Conservation (phyloP, 169 alveolate genomes). For the Eimeria mitis region DNA sequence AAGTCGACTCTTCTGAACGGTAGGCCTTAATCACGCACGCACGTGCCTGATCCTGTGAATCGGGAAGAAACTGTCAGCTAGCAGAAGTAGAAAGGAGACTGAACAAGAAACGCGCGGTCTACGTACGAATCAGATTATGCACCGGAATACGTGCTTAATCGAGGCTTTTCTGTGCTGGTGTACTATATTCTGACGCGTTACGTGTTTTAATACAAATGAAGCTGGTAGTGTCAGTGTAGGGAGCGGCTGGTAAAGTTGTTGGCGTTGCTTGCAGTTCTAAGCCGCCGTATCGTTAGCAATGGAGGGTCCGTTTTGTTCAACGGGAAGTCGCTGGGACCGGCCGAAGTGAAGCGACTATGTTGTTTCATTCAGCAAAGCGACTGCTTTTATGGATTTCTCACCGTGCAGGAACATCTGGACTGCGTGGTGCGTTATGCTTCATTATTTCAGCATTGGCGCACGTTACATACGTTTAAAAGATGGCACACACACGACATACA, state of each 20-base stretch:
- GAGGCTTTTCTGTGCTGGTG: not conserved
- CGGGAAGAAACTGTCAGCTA: not conserved
- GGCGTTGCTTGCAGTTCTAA: conserved; percentile 62
- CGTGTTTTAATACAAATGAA: not conserved
- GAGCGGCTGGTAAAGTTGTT: not conserved
- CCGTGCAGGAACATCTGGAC: conserved; percentile 88
- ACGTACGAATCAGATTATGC: not conserved
- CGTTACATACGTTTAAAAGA: not conserved
- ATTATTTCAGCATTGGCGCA: not conserved
- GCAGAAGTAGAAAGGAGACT: not conserved
- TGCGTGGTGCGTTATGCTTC: conserved; percentile 54
- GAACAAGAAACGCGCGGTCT: not conserved
- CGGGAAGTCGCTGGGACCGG: conserved; percentile 80
- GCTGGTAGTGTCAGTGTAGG: not conserved
- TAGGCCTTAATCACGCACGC: not conserved
- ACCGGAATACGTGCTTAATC: not conserved
- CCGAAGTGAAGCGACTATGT: conserved; percentile 85
- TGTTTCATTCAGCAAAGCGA: conserved; percentile 94
- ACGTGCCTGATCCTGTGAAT: not conserved
- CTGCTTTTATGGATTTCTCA: conserved; percentile 89
- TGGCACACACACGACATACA: not conserved
- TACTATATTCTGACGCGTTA: not conserved
- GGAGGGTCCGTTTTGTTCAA: conserved; percentile 84
- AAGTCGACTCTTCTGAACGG: conserved; percentile 90
- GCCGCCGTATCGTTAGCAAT: conserved; percentile 79